Conservation (phyloP, 345 rosid genomes). For the Geranium rotundifolium region DNA sequence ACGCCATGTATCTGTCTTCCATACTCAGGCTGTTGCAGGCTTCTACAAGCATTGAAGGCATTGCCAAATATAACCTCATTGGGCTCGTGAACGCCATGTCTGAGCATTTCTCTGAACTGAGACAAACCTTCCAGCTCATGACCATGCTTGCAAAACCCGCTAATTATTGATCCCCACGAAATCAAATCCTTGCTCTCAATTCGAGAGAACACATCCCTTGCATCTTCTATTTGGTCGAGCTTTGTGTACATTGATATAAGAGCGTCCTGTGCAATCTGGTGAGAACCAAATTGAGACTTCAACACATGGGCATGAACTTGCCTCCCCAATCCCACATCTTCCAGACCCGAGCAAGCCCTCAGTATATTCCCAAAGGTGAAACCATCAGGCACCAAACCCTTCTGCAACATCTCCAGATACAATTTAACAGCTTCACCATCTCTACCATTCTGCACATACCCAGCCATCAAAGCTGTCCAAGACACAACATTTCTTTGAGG, state of each 20-base stretch:
- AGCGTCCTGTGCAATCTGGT: slow-evolving; percentile 45
- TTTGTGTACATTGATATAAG: slow-evolving; percentile 50
- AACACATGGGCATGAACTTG: slow-evolving; percentile 48
- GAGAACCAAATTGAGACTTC: slow-evolving; percentile 31
- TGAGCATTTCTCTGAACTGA: slow-evolving; percentile 34
- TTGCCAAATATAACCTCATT: slow-evolving; percentile 54
- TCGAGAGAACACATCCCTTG: slow-evolving; percentile 31
- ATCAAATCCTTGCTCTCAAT: slow-evolving; percentile 40
- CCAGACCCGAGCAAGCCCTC: slow-evolving; percentile 35
- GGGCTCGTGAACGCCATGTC: slow-evolving; percentile 31
- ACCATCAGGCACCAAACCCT: slow-evolving; percentile 34
- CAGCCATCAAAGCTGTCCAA: slow-evolving; percentile 74
- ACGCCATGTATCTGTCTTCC: slow-evolving; percentile 46
- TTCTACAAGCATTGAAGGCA: slow-evolving; percentile 41
- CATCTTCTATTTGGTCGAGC: slow-evolving; percentile 30
- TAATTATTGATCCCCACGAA: slow-evolving; percentile 52
- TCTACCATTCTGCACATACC: slow-evolving; percentile 58
- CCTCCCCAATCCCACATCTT: slow-evolving; percentile 29
- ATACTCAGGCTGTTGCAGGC: slow-evolving; percentile 30
- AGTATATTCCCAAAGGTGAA: slow-evolving; percentile 42
- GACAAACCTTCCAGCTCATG: slow-evolving; percentile 38
- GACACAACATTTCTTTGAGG: slow-evolving; percentile 55
- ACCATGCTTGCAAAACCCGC: slow-evolving; percentile 48
- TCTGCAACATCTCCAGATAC: slow-evolving; percentile 34
- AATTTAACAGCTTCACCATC: slow-evolving; percentile 26